Base-by-base conservation (phyloP, 148 eudicot genomes). In the Rhododendron henanense region DNA sequence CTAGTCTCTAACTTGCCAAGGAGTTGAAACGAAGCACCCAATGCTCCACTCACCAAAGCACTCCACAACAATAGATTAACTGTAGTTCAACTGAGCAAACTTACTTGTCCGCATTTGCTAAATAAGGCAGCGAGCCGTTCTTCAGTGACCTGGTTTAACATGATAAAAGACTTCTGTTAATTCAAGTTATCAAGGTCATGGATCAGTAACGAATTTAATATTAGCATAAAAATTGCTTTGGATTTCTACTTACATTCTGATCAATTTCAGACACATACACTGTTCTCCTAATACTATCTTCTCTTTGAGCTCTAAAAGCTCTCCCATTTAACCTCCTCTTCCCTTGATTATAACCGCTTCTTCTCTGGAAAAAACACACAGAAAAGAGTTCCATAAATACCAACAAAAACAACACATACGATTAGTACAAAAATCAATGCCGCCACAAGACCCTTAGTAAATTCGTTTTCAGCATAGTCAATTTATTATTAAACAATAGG, bases 241-340 rank as follows among this genome's bases (percentile, higher is more conserved):
- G n/a, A 75, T 48, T 51, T 65, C 79, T 75, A 84, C 95, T 90
- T 91, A 96, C 99, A 87, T 90, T 92, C 61, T 92, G 96, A 88
- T 93, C 96, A 85, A 96, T 92, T 84, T 96, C 99, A 84, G 97
- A 94, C 39, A 96, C 99, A 92, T 96, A 96, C 47, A 95, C 98
- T 3, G 99, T 96, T 83, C 99, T 92, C 89, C 95, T 93, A 78
- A 96, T 87, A 81, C 98, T 95, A 88, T 94, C 99, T 88, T 94
- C 98, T 89, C 96, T 90, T 88, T 94, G 98, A 84, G 96, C 97
- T 86, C 93, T 92, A 81, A 90, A 91, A 89, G 94, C 84, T 89
- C 94, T 91, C 39, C 92, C 95, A 87, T 86, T 93, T 90, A 87
- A 85, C 93, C 97, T 91, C 87, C 89, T 95, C 88, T 90, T 93